A percentile compares a stretch with the other conserved stretches of the same genome.
Evolutionary conservation across 1,284 basidiomycete species (phyloP).

Genomic region (Hemileia vastatrix): DNA sequence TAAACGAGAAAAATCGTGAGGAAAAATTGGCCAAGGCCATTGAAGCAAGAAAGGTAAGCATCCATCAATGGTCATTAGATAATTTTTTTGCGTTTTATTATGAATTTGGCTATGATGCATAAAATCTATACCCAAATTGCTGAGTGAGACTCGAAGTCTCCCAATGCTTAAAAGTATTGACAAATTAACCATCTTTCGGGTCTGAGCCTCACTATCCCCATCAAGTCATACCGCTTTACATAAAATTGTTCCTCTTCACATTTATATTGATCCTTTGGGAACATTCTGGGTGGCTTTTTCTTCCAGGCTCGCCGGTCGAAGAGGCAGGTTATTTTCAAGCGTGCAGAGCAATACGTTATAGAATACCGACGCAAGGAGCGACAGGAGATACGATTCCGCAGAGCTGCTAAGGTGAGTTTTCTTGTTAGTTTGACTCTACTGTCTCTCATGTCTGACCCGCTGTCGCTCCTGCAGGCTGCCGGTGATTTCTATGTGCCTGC

Average conservation of each 20-base stretch:
- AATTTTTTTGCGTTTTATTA: too few relatives aligned
- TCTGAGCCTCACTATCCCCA: too few relatives aligned
- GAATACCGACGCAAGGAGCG: slow-evolving; percentile 86
- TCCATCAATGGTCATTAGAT: too few relatives aligned
- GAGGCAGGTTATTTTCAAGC: slow-evolving; percentile 98
- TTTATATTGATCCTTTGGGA: slow-evolving; percentile 6
- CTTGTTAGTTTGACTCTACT: background rate
- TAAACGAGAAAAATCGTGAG: slow-evolving; percentile 93
- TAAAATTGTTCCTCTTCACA: background rate
- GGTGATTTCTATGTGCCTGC: slow-evolving; percentile 97
- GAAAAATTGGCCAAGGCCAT: slow-evolving; percentile 77
- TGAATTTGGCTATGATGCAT: slow-evolving; percentile 66
- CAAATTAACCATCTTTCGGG: slow-evolving; percentile 97
- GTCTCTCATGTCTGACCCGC: too few relatives aligned
- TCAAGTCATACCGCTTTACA: background rate
- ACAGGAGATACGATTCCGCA: slow-evolving; percentile 93
- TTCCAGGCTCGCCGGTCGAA: slow-evolving; percentile 72
- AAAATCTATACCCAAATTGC: slow-evolving; percentile 51
- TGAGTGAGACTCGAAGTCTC: slow-evolving; percentile 34
- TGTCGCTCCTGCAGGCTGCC: slow-evolving; percentile 49
- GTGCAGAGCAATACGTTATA: slow-evolving; percentile 95
- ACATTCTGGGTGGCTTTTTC: slow-evolving; percentile 6
- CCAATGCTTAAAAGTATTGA: slow-evolving; percentile 29
- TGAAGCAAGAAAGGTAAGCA: slow-evolving; percentile 82
- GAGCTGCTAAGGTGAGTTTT: slow-evolving; percentile 60